phyloP scores from a whole-genome alignment of 176 grass and related monocot genomes.

The Tuctoria greenei region DNA sequence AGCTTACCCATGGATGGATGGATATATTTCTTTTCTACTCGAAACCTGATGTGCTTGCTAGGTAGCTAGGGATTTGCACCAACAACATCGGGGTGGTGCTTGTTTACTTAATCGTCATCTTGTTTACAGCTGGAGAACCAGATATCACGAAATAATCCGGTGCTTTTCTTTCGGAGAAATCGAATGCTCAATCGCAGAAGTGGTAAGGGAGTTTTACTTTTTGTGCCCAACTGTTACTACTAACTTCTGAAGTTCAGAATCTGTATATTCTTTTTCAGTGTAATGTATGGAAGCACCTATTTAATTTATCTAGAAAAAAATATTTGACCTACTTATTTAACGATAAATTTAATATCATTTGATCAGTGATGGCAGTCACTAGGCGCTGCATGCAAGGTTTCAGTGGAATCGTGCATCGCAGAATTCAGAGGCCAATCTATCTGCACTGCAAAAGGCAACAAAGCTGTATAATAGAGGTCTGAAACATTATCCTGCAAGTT shows the following conservation, averaged over 20 bases:
- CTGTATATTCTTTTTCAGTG: background rate
- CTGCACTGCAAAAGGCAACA: slow-evolving; percentile 15
- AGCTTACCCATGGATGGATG: no score
- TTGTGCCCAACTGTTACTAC: slow-evolving; percentile 26
- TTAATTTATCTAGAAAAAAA: background rate
- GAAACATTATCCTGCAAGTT: slow-evolving; percentile 44
- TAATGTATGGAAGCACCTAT: background rate
- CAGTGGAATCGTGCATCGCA: background rate
- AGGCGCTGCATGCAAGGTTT: slow-evolving; percentile 6
- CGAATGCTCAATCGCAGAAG: slow-evolving; percentile 5
- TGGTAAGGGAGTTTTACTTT: slow-evolving; percentile 12
- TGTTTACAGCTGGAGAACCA: background rate
- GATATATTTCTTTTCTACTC: no score
- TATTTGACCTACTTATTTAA: background rate
- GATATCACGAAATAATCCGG: background rate
- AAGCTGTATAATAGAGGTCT: background rate
- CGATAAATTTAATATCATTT: background rate
- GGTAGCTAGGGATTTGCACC: background rate
- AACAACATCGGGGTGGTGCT: background rate
- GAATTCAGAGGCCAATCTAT: slow-evolving; percentile 2
- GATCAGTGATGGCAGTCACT: slow-evolving; percentile 19
- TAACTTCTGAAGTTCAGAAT: slow-evolving; percentile 8
- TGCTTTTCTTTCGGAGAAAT: background rate
- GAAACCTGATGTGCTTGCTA: no score
- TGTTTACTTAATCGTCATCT: background rate